Base-by-base conservation (phyloP, 2,329 filamentous ascomycete genomes). In the Furcasterigmium sp. region DNA sequence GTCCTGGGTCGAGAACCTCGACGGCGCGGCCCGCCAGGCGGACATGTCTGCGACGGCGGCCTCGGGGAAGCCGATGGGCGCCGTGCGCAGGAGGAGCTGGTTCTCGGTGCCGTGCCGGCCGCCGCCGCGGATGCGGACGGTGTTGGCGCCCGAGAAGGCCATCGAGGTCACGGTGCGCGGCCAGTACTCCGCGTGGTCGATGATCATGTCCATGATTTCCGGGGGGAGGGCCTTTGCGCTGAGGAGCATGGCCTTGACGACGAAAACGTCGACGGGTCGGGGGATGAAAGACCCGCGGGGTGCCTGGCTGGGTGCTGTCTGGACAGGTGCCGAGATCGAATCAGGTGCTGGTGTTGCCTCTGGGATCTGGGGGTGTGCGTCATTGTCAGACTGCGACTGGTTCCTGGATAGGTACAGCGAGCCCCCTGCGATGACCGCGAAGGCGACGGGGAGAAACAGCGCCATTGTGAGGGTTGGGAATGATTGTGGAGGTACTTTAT, bases 111-210 rank as follows among this genome's bases (percentile, higher is more conserved):
- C 15, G 3, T 29, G 15, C 1, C 38, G 14, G 9, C 52, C 53
- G 4, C 41, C 38, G 3, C 57, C 63, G 2, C 18, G 28, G 9
- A 66, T 52, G 2, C 43, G 39, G 3, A 63, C 30, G 5, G 48
- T 35, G 15, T 43, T 39, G 5, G 46, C 38, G 4, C 40, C 41
- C 4, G 36, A 37, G 34, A 50, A 62, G 15, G 65, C 49, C 11
- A 65, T 49, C 21, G 56, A 55, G 18, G 59, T 65, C 40, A 39
- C 49, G 37, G 72, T 70, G 50, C 73, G 73, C 13, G 72, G 72
- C 80, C 80, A 84, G 58, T 83, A 84, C 58, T 82, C 78, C 43
- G 78, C 80, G 21, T 65, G 56, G 52, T 84, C 79, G 42, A 83
- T 58, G 37, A 84, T 70, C 37, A 59, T 56, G 52, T 82, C 72